Percentiles rank a stretch among this genome's conserved stretches.
Evolutionary conservation across 176 grass and related monocot genomes (phyloP).

Genomic region (Ananas comosus): DNA sequence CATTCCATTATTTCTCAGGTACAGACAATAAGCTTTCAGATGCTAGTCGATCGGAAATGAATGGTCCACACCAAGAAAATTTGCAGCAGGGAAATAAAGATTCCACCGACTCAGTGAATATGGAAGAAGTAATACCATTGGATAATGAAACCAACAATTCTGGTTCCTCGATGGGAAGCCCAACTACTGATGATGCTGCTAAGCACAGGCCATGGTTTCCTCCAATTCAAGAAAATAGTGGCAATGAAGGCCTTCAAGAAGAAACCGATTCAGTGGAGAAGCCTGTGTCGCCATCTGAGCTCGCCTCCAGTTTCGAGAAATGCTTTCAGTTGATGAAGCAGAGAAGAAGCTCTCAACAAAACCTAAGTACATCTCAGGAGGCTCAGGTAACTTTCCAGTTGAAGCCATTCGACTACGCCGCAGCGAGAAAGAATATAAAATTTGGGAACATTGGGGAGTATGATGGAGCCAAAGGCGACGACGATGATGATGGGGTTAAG

Average conservation of each 20-base stretch:
- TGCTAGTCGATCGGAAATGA: neutral
- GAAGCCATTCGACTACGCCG: conserved; percentile 54
- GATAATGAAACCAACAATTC: conserved; percentile 19
- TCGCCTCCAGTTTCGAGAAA: conserved; percentile 39
- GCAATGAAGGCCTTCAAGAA: neutral
- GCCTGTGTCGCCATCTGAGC: conserved; percentile 9
- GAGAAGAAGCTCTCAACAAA: conserved; percentile 34
- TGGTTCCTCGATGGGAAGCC: neutral
- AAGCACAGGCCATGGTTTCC: conserved; percentile 1
- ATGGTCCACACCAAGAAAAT: neutral
- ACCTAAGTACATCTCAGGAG: conserved; percentile 22
- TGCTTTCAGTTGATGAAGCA: conserved; percentile 41
- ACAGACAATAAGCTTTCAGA: neutral
- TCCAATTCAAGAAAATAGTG: neutral
- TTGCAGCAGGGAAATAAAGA: neutral
- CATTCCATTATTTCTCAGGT: conserved; percentile 9
- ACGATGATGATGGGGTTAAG: conserved; percentile 30
- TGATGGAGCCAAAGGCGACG: conserved; percentile 25
- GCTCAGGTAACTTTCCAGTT: conserved; percentile 30
- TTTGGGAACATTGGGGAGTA: conserved; percentile 31
- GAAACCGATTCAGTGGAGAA: neutral
- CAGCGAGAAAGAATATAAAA: conserved; percentile 51
- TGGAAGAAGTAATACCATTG: conserved; percentile 34
- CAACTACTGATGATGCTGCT: neutral
- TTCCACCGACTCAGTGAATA: conserved; percentile 2